phyloP scores from a whole-genome alignment of 2,329 filamentous ascomycete genomes.

The Aspergillus piperis region DNA sequence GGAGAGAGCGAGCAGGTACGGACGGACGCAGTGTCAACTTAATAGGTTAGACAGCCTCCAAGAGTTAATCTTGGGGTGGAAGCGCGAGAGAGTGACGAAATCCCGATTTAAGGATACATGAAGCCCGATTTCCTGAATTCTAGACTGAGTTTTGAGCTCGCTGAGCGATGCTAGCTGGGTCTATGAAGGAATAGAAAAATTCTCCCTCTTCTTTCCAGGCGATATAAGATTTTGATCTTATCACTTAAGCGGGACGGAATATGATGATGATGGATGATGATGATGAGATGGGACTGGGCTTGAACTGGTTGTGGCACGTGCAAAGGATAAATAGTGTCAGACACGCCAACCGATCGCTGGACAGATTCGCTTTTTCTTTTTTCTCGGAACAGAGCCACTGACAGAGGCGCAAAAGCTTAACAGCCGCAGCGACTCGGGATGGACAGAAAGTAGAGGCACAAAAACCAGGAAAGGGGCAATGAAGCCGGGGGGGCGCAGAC shows the following conservation, averaged over 20 bases:
- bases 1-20: background rate
- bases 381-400: background rate
- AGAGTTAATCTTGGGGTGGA: background rate
- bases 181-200: background rate
- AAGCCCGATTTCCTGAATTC: background rate
- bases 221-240: conserved; percentile 23
- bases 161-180: background rate
- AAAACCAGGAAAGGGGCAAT: background rate
- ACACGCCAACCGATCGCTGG: background rate
- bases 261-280: conserved; percentile 10
- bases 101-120: conserved; percentile 13
- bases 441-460: background rate
- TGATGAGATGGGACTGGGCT: background rate
- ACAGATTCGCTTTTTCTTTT: too few relatives aligned
- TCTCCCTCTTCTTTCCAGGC: background rate
- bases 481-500: background rate
- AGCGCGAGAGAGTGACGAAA: background rate
- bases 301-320: conserved; percentile 18
- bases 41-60: background rate
- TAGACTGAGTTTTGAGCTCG: background rate
- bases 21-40: background rate
- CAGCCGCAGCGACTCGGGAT: background rate
- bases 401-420: conserved; percentile 7
- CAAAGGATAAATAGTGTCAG: conserved; percentile 5
- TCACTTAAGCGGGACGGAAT: conserved; percentile 20